Base-by-base conservation (phyloP, 805 yeast species). In the Yamadazyma sp. region DNA sequence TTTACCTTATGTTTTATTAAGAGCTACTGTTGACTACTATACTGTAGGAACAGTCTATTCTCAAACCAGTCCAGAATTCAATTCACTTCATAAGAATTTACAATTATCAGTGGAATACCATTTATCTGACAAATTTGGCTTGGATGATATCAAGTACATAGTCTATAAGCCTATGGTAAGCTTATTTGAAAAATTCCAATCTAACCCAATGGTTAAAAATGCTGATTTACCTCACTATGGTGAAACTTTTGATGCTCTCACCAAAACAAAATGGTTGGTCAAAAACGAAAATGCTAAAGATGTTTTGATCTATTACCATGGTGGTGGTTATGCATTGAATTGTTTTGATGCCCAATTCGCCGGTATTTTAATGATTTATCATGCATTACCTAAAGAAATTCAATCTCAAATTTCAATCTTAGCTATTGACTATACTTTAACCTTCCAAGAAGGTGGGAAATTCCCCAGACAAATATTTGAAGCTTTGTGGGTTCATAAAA, bases 401-500 rank as follows among this genome's bases (percentile, higher is more conserved):
- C 27, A 42, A 7, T 31, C 37, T 4, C 43, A 38, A 27, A 37
- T 55, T 5, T 56, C 65, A 16, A 41, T 62, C 5, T 47, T 62
- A 32, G 41, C 49, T 22, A 44, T 62, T 17, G 66, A 61, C 43
- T 62, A 62, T 43, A 50, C 50, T 22, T 49, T 62, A 28, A 62
- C 56, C 0, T 48, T 56, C 12, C 35, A 53, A 8, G 65, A 67
- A 4, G 45, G 44, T 36, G 45, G 55, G 0, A 27, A 47, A 45
- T 49, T 63, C 28, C 70, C 70, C 1, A 33, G 44, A 12, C 73
- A 63, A 41, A 36, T 60, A 11, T 39, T 44, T 25, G 62, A 67
- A 29, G 46, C 62, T 21, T 49, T 51, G 21, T 50, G 43, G 1
- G 53, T 62, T 3, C 61, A 65, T 40, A 31, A 30, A 17, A 38